A percentile compares a stretch with the other conserved stretches of the same genome.
These are phyloP conservation scores for Aspergillus fumigatiaffinis DNA, from an alignment of 2,329 filamentous ascomycete genomes.

Conservation along the genomic window DNA sequence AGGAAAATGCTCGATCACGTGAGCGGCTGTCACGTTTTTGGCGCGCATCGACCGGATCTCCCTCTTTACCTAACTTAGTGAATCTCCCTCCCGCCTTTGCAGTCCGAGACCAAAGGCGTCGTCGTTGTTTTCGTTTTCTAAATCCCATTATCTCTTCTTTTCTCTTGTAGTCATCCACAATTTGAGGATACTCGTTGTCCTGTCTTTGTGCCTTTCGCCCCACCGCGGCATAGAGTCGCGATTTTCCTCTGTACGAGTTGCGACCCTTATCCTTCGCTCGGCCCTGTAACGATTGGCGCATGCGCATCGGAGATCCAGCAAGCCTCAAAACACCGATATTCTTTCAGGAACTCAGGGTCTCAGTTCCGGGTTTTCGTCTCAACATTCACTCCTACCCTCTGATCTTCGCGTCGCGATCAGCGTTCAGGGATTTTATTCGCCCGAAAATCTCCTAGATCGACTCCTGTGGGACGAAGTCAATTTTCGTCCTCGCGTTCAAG, in stretches of 20 bases:
- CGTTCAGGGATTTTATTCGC: background rate
- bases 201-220: conserved; percentile 1
- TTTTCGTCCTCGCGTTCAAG: conserved; percentile 15
- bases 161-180: background rate
- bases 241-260: conserved; percentile 22
- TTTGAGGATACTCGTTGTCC: background rate
- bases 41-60: conserved; percentile 25
- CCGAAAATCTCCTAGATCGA: background rate
- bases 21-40: conserved; percentile 30
- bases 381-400: background rate
- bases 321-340: conserved; percentile 16
- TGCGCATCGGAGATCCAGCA: conserved; percentile 21
- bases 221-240: conserved; percentile 15
- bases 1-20: conserved; percentile 31
- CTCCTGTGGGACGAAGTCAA: background rate
- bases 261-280: conserved; percentile 22
- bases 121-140: conserved; percentile 3
- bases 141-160: background rate
- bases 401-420: background rate
- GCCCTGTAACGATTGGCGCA: conserved; percentile 27
- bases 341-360: conserved; percentile 2
- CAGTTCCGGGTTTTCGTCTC: background rate
- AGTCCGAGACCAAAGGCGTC: conserved; percentile 5
- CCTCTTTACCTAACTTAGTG: conserved; percentile 12
- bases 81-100: conserved; percentile 15